Percentiles rank a stretch among this genome's conserved stretches.
Conservation (phyloP, 129 eudicot genomes). For the Chrysanthemum lavandulifolium region DNA sequence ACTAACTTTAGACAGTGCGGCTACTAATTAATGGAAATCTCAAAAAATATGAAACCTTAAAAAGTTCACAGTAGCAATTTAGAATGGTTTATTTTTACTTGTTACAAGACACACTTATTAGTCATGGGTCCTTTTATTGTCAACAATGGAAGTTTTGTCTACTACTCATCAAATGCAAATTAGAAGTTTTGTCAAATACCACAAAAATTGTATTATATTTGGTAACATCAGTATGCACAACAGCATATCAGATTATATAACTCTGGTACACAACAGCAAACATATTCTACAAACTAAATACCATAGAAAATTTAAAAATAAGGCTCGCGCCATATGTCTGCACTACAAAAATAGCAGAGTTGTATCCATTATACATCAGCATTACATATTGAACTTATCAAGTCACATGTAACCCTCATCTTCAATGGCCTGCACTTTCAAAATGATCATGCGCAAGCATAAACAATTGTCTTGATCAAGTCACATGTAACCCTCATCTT, state of each 20-base stretch:
- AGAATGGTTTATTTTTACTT: too few relatives aligned
- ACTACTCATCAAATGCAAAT: constrained; percentile 24
- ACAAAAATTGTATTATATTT: neutral
- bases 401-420: too few relatives aligned
- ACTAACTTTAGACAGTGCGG: too few relatives aligned
- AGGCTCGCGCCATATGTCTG: constrained; percentile 24
- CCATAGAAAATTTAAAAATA: constrained; percentile 7
- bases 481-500: constrained; percentile 12
- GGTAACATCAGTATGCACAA: constrained; percentile 20
- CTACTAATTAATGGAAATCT: too few relatives aligned
- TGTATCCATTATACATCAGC: constrained; percentile 30
- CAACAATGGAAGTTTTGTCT: constrained; percentile 14
- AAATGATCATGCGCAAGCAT: constrained; percentile 21
- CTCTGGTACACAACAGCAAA: constrained; percentile 22
- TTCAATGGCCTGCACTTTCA: constrained; percentile 18
- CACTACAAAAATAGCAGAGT: constrained; percentile 25
- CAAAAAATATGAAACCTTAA: too few relatives aligned
- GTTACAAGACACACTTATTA: constrained; percentile 26
- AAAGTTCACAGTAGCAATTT: too few relatives aligned
- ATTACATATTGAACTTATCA: constrained; percentile 27
- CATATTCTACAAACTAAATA: constrained; percentile 7
- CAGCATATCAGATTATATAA: constrained; percentile 13
- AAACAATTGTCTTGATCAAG: constrained; percentile 6
- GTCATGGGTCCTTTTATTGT: constrained; percentile 31
- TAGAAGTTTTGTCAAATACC: constrained; percentile 12